Evolutionary conservation across 148 eudicot genomes (phyloP), one percentile per base, ranked within the genome.

Genomic region (Silene conica): DNA sequence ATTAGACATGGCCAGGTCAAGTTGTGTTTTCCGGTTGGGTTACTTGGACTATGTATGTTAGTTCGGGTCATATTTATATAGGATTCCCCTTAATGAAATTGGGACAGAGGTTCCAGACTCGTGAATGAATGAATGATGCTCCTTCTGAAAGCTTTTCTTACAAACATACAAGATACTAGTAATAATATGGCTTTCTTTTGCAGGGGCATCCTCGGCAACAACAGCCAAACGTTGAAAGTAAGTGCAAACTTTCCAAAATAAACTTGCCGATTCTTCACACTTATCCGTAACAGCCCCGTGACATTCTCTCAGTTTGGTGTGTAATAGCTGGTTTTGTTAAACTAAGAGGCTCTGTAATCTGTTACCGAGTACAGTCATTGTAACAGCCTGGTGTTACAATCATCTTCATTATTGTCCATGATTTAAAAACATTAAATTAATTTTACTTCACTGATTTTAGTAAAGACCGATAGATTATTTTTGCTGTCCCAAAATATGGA

Each of bases 141-240:
- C 41, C 45, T 63, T 52, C 26, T 12, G 15, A 50, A 23, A 50
- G 20, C 20, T 16, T 63, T 11, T 54, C 65, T 28, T 7, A 5
- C 15, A 21, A 64, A 16, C 64, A 64, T 11, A 15, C 13, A 50
- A n/a, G 11, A 34, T 25, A 55, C 25, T 9, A 59, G 34, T 65
- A 14, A 6, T 48, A 2, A 54, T 65, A 34, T 65, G 48, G 16
- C 22, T 56, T 21, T 58, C 19, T 31, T 69, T 62, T 23, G 71
- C 76, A 80, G 82, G 75, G 34, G 13, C 5, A 11, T 62, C 67
- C 73, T 38, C 63, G 71, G 19, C 82, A 72, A 72, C 74, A 70
- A 60, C 80, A 72, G 61, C 57, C 82, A 23, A 87, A 79, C 76
- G 79, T 38, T 21, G 86, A 84, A 63, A 85, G 75, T 59, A 85